phyloP scores from a whole-genome alignment of 2,329 filamentous ascomycete species.

The Ophiobolus disseminans region DNA sequence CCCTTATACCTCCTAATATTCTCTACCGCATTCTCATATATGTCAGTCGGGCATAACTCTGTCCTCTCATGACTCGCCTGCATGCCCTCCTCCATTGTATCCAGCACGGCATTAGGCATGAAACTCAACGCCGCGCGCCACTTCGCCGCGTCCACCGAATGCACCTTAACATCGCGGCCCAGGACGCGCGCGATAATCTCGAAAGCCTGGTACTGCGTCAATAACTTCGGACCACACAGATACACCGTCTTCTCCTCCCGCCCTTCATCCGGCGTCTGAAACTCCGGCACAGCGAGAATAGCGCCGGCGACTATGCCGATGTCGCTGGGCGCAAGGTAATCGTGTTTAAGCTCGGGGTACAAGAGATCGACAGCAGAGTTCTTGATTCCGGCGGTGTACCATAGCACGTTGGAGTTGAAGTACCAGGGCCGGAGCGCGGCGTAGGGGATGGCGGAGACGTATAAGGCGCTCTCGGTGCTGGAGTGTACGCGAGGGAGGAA shows the following conservation, averaged over 20 bases:
- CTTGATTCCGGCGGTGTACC: slow-evolving; percentile 15
- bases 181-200: slow-evolving; percentile 6
- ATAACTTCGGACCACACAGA: neutral
- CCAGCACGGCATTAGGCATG: slow-evolving; percentile 6
- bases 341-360: neutral
- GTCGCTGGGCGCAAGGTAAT: neutral
- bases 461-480: slow-evolving; percentile 53
- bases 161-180: slow-evolving; percentile 7
- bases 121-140: slow-evolving; percentile 2
- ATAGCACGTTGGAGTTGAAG: slow-evolving; percentile 55
- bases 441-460: slow-evolving; percentile 51
- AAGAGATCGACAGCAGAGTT: neutral
- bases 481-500: slow-evolving; percentile 53
- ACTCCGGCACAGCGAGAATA: neutral
- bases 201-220: neutral
- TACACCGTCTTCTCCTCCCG: neutral
- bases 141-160: slow-evolving; percentile 5
- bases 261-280: neutral
- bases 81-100: slow-evolving; percentile 5
- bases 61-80: slow-evolving; percentile 66
- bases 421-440: slow-evolving; percentile 53
- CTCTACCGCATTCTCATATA: slow-evolving; percentile 29
- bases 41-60: slow-evolving; percentile 25
- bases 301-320: neutral
- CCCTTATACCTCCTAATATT: slow-evolving; percentile 11